phyloP scores from a whole-genome alignment of 352 stramenopile genomes.

The Globisporangium nodosum region DNA sequence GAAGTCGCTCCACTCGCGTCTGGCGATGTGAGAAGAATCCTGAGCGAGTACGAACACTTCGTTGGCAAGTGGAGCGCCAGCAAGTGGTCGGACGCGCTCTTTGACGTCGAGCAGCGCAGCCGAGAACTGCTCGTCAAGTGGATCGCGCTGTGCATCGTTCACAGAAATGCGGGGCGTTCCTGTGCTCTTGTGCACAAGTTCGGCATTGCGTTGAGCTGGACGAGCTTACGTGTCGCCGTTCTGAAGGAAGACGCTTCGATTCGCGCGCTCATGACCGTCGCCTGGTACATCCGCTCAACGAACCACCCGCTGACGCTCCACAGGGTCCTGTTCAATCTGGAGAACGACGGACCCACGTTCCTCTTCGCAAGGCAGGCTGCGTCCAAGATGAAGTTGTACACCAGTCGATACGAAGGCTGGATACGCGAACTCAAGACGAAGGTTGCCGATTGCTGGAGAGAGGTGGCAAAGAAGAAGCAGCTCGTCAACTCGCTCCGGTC shows the following conservation, averaged over 20 bases:
- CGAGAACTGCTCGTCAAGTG: constrained; percentile 36
- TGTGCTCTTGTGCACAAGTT: constrained; percentile 19
- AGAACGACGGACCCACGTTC: not conserved
- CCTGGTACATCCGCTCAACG: not conserved
- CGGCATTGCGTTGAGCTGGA: constrained; percentile 18
- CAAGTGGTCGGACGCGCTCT: constrained; percentile 10
- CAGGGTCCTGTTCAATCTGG: not conserved
- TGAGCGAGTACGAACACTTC: constrained; percentile 3
- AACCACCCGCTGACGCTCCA: not conserved
- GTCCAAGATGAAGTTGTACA: not conserved
- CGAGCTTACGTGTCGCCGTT: not conserved
- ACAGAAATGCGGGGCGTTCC: constrained; percentile 15
- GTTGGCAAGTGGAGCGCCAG: constrained; percentile 11
- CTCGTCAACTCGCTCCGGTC: not conserved
- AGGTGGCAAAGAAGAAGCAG: not conserved
- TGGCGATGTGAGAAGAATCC: constrained; percentile 5
- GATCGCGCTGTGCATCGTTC: constrained; percentile 37
- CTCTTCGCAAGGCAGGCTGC: not conserved
- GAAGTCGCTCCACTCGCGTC: not conserved
- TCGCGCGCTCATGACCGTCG: not conserved
- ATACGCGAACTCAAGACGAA: not conserved
- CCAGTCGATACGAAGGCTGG: not conserved
- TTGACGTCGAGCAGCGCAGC: constrained; percentile 33
- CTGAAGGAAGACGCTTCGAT: not conserved
- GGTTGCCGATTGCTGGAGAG: not conserved